Conservation (phyloP, 2,329 filamentous ascomycete genomes). For the Stagonosporopsis rhizophila region DNA sequence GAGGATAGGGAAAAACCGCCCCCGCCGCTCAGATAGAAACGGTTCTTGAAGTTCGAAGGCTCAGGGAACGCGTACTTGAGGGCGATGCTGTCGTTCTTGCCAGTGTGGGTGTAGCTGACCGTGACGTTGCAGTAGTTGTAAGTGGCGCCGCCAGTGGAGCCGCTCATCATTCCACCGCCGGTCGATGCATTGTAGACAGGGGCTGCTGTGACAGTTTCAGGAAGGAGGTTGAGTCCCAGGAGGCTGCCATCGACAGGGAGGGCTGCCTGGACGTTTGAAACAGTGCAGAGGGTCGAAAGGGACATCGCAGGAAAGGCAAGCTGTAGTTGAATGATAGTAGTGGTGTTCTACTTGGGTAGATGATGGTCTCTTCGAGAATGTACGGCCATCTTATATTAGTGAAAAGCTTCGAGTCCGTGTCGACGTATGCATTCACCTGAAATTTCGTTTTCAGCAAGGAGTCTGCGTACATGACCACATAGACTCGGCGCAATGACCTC, state of each 20-base stretch:
- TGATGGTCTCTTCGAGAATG: not conserved
- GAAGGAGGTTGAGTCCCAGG: constrained; percentile 49
- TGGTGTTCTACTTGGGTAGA: not conserved
- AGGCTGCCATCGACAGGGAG: constrained; percentile 26
- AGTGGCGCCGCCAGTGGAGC: constrained; percentile 8
- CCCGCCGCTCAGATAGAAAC: constrained; percentile 57
- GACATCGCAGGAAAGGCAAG: not conserved
- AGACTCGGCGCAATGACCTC: not conserved
- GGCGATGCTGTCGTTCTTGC: constrained; percentile 29
- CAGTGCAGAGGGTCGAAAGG: constrained; percentile 22
- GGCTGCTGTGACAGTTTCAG: constrained; percentile 48
- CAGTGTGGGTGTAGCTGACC: constrained; percentile 56
- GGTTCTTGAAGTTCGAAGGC: constrained; percentile 54
- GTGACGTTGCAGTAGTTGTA: constrained; percentile 57
- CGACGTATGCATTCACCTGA: constrained; percentile 5
- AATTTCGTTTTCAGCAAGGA: constrained; percentile 3
- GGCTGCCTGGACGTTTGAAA: constrained; percentile 26
- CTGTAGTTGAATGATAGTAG: not conserved
- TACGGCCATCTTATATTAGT: not conserved
- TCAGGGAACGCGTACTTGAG: constrained; percentile 54
- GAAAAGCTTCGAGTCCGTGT: not conserved
- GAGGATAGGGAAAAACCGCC: constrained; percentile 48
- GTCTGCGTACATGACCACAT: not conserved
- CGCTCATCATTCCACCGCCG: constrained; percentile 28
- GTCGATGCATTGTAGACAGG: constrained; percentile 44